These are phyloP conservation scores for Phycomyces nitens DNA, from an alignment of 192 early-diverging fungal genomes.

Conservation along the genomic window DNA sequence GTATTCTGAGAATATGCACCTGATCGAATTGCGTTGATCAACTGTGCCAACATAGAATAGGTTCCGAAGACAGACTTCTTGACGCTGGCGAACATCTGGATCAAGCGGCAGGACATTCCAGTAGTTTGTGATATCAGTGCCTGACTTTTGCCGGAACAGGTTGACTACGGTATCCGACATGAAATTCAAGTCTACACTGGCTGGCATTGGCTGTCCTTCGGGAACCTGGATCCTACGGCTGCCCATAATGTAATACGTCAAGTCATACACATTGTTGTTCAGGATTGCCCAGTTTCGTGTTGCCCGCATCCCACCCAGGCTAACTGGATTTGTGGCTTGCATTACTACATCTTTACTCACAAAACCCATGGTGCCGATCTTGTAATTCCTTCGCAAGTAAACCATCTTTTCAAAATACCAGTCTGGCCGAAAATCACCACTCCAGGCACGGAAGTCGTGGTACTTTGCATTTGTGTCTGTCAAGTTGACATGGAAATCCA, in stretches of 20 bases:
- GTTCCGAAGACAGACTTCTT: slow-evolving; percentile 74
- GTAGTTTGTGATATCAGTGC: slow-evolving; percentile 58
- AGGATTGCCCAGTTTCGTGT: slow-evolving; percentile 57
- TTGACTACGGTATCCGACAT: slow-evolving; percentile 54
- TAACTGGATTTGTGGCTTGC: slow-evolving; percentile 40
- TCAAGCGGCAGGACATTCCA: slow-evolving; percentile 58
- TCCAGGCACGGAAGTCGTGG: slow-evolving; percentile 72
- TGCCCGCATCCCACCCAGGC: slow-evolving; percentile 31
- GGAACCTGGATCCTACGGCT: slow-evolving; percentile 40
- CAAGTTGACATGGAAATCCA: slow-evolving; percentile 49
- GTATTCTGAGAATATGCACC: slow-evolving; percentile 81
- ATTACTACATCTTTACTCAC: slow-evolving; percentile 53
- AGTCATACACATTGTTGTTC: slow-evolving; percentile 68
- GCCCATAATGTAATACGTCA: slow-evolving; percentile 63
- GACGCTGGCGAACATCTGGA: slow-evolving; percentile 37
- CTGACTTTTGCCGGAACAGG: slow-evolving; percentile 63
- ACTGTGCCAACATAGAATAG: slow-evolving; percentile 86
- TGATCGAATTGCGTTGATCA: slow-evolving; percentile 75
- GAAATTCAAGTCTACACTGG: slow-evolving; percentile 48
- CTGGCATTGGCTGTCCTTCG: slow-evolving; percentile 34
- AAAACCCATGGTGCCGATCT: slow-evolving; percentile 65
- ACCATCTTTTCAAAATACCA: slow-evolving; percentile 67
- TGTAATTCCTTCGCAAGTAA: slow-evolving; percentile 55
- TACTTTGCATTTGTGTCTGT: slow-evolving; percentile 51
- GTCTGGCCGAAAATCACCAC: slow-evolving; percentile 55